Conservation (phyloP, 306 rosid species). For the Betula pendula region DNA sequence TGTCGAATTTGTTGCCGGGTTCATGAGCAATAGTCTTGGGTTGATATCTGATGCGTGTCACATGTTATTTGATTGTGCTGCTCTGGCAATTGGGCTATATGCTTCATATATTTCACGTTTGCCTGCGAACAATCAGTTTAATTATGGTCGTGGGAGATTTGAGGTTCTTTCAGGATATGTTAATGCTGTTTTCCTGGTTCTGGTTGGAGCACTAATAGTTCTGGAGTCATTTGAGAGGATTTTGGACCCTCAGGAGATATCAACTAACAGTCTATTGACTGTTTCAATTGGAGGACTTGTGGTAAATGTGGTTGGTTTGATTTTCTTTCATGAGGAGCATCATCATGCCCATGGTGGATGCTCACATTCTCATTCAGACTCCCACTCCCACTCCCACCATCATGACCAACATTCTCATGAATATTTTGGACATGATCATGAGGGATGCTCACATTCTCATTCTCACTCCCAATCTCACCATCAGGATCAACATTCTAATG, state of each 20-base stretch:
- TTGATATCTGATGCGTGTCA: conserved; percentile 94
- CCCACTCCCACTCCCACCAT: conserved; percentile 33
- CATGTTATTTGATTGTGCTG: conserved; percentile 99
- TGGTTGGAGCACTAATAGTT: conserved; percentile 88
- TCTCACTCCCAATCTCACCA: conserved; percentile 25
- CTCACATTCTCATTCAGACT: conserved; percentile 53
- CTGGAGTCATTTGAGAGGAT: conserved; percentile 91
- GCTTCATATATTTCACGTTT: conserved; percentile 92
- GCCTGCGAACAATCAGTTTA: conserved; percentile 76
- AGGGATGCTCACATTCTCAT: conserved; percentile 52
- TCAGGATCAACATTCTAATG: conserved; percentile 37
- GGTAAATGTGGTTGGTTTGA: conserved; percentile 78
- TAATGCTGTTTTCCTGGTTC: conserved; percentile 88
- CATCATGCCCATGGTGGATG: conserved; percentile 91
- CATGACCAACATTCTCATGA: conserved; percentile 38
- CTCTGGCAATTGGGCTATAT: conserved; percentile 89
- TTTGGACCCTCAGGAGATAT: conserved; percentile 90
- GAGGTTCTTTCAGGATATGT: conserved; percentile 89
- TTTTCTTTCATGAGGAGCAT: conserved; percentile 96
- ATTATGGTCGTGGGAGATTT: conserved; percentile 90
- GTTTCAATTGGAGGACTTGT: conserved; percentile 89
- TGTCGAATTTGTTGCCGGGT: conserved; percentile 89
- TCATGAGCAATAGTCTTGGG: conserved; percentile 95
- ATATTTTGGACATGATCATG: conserved; percentile 36
- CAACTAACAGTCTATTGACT: conserved; percentile 70